phyloP scores from a whole-genome alignment of 495 filamentous ascomycete genomes.

The Penicillium diatomitis region DNA sequence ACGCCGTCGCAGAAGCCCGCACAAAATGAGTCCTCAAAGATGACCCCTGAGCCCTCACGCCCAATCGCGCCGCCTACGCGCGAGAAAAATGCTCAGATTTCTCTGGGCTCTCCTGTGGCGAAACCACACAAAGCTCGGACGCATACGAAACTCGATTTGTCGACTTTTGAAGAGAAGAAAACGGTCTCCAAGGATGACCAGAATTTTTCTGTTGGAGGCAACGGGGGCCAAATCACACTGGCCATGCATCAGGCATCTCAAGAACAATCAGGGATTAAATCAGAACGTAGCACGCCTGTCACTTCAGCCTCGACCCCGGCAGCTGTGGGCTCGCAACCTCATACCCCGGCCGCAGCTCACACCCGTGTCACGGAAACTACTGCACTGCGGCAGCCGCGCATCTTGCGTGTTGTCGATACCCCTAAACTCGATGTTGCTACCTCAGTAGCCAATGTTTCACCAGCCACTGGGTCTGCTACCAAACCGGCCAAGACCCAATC shows the following conservation, averaged over 20 bases:
- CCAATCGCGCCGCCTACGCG: conserved; percentile 11
- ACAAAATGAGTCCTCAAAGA: conserved; percentile 11
- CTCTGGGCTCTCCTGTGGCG: conserved; percentile 34
- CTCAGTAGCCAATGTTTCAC: conserved; percentile 24
- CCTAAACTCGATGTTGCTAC: conserved; percentile 57
- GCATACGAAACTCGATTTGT: conserved; percentile 17
- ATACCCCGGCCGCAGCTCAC: conserved; percentile 28
- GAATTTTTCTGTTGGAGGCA: conserved; percentile 9
- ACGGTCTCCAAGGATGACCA: conserved; percentile 7
- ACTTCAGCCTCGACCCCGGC: conserved; percentile 9
- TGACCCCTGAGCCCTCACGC: conserved; percentile 10
- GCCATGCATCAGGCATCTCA: conserved; percentile 16
- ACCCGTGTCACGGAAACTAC: conserved; percentile 43
- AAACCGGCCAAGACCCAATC: conserved; percentile 39
- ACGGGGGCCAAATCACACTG: conserved; percentile 27
- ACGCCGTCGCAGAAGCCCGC: conserved; percentile 18
- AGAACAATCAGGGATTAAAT: conserved; percentile 13
- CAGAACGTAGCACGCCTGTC: conserved; percentile 14
- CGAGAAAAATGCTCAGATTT: conserved; percentile 32
- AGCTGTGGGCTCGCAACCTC: conserved; percentile 25
- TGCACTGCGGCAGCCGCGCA: conserved; percentile 35
- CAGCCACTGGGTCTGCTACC: conserved; percentile 30
- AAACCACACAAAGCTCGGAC: conserved; percentile 27
- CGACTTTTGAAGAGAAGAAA: conserved; percentile 14
- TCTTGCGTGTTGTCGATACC: conserved; percentile 62